Evolutionary conservation across 1,284 basidiomycete species (phyloP).

Genomic region (Microbotryum lychnidis-dioicae): DNA sequence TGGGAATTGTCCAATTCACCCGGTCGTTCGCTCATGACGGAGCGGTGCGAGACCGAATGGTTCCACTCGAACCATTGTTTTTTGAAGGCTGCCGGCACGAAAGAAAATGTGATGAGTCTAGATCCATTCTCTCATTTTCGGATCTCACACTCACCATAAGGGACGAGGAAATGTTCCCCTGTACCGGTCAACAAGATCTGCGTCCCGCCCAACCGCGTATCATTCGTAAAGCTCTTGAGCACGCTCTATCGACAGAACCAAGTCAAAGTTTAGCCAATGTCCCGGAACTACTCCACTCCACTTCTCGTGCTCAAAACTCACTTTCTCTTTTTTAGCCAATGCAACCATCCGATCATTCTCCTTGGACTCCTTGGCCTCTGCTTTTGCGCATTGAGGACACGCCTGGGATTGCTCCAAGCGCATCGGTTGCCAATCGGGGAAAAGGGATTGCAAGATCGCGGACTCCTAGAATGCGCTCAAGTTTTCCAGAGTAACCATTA

Average conservation of each 20-base stretch:
- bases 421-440: constrained; percentile 55
- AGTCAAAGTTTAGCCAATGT: no score
- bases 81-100: no score
- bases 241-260: not conserved
- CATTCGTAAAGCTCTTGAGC: constrained; percentile 4
- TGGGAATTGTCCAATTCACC: constrained; percentile 52
- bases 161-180: constrained; percentile 12
- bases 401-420: constrained; percentile 43
- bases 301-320: constrained; percentile 30
- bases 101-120: no score
- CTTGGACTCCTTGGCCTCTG: constrained; percentile 51
- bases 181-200: constrained; percentile 1
- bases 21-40: constrained; percentile 45
- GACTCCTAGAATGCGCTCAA: constrained; percentile 46
- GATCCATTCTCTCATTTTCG: no score
- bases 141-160: constrained; percentile 6
- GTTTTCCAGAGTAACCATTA: no score
- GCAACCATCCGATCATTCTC: constrained; percentile 47
- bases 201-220: constrained; percentile 3
- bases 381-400: constrained; percentile 47
- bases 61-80: no score
- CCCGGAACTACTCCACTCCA: no score
- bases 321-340: constrained; percentile 66
- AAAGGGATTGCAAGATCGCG: constrained; percentile 51
- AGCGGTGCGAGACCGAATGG: no score